Base-by-base conservation (phyloP, 2,329 filamentous ascomycete species). In the Monilinia fructigena region DNA sequence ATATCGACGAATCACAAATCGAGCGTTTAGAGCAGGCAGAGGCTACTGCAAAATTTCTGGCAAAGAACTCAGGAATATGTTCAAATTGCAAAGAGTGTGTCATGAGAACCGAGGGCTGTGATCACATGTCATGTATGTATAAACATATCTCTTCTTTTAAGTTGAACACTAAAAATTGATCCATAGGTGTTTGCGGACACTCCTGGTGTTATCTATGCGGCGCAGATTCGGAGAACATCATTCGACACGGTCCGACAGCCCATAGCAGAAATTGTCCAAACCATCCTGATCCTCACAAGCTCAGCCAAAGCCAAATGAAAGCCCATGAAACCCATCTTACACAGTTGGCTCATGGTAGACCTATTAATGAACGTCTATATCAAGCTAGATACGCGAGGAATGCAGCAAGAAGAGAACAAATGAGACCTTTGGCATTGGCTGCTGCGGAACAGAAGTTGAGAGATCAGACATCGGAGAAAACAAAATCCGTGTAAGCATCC, bases 11-110 rank as follows among this genome's bases (percentile, higher is more conserved):
- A n/a, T 63, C 58, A 0, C 70, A 72, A 45, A 68, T 74, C 18
- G 70, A 73, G 59, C 70, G 72, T 14, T 55, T 72, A n/a, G 71
- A 72, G 56, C 61, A 70, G 16, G 71, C 67, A 18, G 70, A 72
- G 59, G 71, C 70, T 14, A 73, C 72, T 1, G 72, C 71, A 12
- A 72, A 70, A 40, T 38, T 72, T 1, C 63, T 74, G n/a, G 68
- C 71, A 8, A 55, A 70, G 31, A 55, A 68, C 16, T 68, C 68
- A 0, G 64, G 69, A 28, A 66, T 74, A 2, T 74, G 72, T 26
- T 69, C 72, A 3, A 55, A 65, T 38, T 74, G 71, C 54, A 31
- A 67, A 16, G 65, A 72, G 23, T 70, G 70, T 12, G 70, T 74
- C 4, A 66, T 62, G 2, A 67, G 68, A 50, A 65, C 35, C 12